Evolutionary conservation across 139 green algal genomes (phyloP).

Genomic region (Tetradesmus obliquus): DNA sequence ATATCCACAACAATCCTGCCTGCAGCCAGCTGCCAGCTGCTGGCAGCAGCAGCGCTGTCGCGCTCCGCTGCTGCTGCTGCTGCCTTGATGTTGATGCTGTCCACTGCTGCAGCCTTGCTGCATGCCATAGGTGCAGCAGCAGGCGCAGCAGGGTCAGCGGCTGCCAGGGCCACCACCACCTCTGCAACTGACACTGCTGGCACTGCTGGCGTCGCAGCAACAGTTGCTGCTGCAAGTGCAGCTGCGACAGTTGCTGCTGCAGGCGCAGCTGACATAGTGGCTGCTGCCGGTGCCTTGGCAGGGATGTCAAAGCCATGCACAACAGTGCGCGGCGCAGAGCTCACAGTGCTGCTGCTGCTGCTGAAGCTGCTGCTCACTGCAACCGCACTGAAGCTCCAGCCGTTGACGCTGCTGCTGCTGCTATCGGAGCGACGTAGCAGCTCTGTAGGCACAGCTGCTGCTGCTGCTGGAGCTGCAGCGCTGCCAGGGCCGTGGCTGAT

Average conservation of each 20-base stretch:
- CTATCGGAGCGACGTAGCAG: neutral
- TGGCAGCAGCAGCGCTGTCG: neutral
- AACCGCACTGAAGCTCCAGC: neutral
- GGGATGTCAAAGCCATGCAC: slow-evolving; percentile 26
- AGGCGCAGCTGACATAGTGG: neutral
- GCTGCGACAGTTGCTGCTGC: neutral
- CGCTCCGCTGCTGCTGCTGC: neutral
- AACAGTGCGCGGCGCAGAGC: neutral
- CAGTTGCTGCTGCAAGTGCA: too few species aligned
- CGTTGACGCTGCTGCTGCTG: neutral
- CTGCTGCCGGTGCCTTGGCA: slow-evolving; percentile 11
- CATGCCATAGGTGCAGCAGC: neutral
- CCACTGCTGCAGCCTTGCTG: neutral
- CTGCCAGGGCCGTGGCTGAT: neutral
- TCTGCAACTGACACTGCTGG: neutral
- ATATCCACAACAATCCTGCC: neutral
- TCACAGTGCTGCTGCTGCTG: neutral
- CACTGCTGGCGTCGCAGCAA: neutral
- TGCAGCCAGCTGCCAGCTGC: neutral
- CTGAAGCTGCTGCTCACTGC: neutral
- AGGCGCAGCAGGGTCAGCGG: neutral
- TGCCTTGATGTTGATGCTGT: neutral
- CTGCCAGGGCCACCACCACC: neutral
- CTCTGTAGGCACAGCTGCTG: neutral
- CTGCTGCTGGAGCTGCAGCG: neutral